A percentile compares a stretch with the other conserved stretches of the same genome.
phyloP scores from a whole-genome alignment of 148 eudicot genomes.

The Rhododendron henanense region DNA sequence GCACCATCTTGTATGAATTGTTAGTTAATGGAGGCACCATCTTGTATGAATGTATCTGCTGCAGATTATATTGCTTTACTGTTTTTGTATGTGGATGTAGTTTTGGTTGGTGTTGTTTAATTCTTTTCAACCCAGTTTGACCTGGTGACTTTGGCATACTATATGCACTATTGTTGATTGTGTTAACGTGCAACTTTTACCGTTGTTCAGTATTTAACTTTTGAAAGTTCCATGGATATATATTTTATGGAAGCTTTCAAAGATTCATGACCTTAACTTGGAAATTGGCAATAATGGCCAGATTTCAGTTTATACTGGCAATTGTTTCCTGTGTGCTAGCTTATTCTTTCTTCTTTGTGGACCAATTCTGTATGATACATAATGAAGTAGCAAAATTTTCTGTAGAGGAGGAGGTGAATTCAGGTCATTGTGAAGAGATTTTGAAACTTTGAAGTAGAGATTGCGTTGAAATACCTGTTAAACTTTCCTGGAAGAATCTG shows the following conservation, averaged over 20 bases:
- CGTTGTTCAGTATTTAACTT: no score
- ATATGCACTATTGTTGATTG: background rate
- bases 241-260: no score
- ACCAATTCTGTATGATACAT: background rate
- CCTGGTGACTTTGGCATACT: background rate
- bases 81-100: background rate
- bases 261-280: no score
- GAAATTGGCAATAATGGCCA: background rate
- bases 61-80: background rate
- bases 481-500: background rate
- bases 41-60: background rate
- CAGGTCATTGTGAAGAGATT: background rate
- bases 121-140: background rate
- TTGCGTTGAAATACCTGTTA: background rate
- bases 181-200: background rate
- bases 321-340: background rate
- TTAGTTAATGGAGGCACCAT: background rate
- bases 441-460: background rate
- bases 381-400: background rate
- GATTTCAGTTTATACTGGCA: background rate
- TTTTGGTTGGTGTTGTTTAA: background rate
- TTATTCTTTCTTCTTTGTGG: background rate
- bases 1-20: no score
- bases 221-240: no score
- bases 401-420: background rate